Percentiles rank a stretch among this genome's conserved stretches.
These are phyloP conservation scores for Penicillium steckii DNA, from an alignment of 495 filamentous ascomycete species.

Conservation along the genomic window DNA sequence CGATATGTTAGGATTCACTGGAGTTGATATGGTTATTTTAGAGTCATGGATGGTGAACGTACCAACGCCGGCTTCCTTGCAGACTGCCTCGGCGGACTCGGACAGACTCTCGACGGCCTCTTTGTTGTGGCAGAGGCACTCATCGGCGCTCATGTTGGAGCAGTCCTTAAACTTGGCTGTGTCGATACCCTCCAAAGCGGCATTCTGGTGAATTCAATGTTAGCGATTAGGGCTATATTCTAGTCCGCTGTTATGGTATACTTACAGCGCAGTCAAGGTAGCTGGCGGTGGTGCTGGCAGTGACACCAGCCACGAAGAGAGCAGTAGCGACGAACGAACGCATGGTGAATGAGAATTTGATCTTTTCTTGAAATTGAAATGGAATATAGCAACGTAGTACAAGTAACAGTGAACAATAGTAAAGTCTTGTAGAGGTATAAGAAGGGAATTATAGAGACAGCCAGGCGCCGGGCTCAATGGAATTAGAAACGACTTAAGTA, in stretches of 20 bases:
- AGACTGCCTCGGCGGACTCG: constrained; percentile 3
- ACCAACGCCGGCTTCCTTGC: constrained; percentile 15
- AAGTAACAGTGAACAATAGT: neutral
- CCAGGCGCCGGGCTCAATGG: neutral
- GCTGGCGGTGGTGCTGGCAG: constrained; percentile 5
- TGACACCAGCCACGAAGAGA: constrained; percentile 17
- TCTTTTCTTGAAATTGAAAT: neutral
- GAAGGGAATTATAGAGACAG: neutral
- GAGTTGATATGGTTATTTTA: neutral
- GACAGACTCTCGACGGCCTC: constrained; percentile 6
- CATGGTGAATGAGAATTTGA: no score
- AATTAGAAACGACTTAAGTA: constrained; percentile 15
- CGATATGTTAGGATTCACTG: neutral
- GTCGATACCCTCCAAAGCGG: constrained; percentile 5
- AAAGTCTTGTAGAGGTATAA: neutral
- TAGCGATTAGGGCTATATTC: neutral
- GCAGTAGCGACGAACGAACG: constrained; percentile 19
- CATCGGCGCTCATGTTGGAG: constrained; percentile 6
- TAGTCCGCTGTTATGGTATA: neutral
- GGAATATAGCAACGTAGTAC: neutral
- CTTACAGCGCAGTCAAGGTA: constrained; percentile 20
- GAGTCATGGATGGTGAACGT: neutral
- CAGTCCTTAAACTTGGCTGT: constrained; percentile 8
- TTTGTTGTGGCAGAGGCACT: constrained; percentile 24
- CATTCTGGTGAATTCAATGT: constrained; percentile 7